phyloP scores from a whole-genome alignment of 2,329 filamentous ascomycete species.

The Aureobasidium leucospermi region DNA sequence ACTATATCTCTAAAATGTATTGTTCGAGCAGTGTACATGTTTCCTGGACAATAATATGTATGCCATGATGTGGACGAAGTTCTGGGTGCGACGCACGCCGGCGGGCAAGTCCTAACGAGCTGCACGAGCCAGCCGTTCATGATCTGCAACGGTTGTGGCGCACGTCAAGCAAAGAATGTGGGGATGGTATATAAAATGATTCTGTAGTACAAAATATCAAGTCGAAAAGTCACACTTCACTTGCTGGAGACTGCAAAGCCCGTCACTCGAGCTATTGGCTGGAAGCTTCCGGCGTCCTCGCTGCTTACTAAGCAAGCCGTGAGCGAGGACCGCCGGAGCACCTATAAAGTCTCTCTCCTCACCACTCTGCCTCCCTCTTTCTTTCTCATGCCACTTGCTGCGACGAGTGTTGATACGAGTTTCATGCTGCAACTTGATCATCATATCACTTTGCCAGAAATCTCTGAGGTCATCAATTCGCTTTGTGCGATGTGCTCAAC shows the following conservation, averaged over 20 bases:
- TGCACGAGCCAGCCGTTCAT: not conserved
- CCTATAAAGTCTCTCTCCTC: too few relatives aligned
- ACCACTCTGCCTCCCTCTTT: too few relatives aligned
- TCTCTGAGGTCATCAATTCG: not conserved
- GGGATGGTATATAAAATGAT: not conserved
- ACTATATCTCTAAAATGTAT: too few relatives aligned
- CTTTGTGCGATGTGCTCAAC: conserved; percentile 5
- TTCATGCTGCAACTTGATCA: not conserved
- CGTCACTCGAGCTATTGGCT: not conserved
- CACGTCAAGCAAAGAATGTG: not conserved
- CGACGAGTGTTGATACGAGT: not conserved
- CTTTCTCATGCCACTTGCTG: not conserved
- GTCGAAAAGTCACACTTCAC: not conserved
- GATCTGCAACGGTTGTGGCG: conserved; percentile 6
- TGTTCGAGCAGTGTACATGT: not conserved
- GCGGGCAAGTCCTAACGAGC: not conserved
- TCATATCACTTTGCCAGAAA: not conserved
- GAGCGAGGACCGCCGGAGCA: too few relatives aligned
- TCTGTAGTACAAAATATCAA: not conserved
- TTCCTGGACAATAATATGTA: not conserved
- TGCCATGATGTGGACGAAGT: not conserved
- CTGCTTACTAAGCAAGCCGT: not conserved
- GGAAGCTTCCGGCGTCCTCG: not conserved
- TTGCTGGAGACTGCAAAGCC: not conserved
- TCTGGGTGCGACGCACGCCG: not conserved